A percentile compares a stretch with the other conserved stretches of the same genome.
phyloP scores from a whole-genome alignment of 208 protist genomes.

The Acanthamoeba triangularis region DNA sequence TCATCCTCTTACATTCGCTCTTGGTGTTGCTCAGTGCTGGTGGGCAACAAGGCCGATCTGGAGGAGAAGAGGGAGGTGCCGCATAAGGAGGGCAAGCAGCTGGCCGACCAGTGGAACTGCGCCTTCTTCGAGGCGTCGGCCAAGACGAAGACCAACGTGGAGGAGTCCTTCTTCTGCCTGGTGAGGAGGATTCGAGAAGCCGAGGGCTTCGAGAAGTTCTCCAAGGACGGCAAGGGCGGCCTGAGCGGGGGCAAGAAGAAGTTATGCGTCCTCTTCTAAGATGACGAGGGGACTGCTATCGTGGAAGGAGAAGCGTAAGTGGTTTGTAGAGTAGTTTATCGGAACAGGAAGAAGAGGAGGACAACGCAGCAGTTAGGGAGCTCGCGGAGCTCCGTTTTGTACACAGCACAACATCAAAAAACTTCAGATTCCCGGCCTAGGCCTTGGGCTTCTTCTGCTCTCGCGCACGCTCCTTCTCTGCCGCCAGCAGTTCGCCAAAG shows the following conservation, averaged over 20 bases:
- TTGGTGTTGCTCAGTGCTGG: neutral
- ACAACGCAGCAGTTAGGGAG: conserved; percentile 6
- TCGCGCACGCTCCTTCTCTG: neutral
- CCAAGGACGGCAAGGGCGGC: conserved; percentile 45
- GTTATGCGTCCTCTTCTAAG: conserved; percentile 15
- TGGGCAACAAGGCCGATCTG: conserved; percentile 91
- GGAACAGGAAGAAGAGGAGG: neutral
- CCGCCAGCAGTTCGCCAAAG: neutral
- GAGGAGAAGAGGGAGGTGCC: conserved; percentile 86
- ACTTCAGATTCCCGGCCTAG: no score
- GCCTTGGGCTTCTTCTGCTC: neutral
- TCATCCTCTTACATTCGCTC: neutral
- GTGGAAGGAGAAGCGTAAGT: neutral
- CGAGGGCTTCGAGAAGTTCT: conserved; percentile 24
- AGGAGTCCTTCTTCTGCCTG: conserved; percentile 89
- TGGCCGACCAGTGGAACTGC: conserved; percentile 83
- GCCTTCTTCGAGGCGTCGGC: conserved; percentile 82
- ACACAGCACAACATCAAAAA: neutral
- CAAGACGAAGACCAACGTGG: conserved; percentile 91
- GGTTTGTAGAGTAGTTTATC: neutral
- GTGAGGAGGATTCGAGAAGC: conserved; percentile 88
- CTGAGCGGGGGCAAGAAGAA: conserved; percentile 30
- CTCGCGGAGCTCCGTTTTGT: neutral
- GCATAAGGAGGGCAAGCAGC: conserved; percentile 86
- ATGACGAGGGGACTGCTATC: neutral